Conservation (phyloP, 192 early-diverging fungal species). For the Borealophlyctis nickersoniae region DNA sequence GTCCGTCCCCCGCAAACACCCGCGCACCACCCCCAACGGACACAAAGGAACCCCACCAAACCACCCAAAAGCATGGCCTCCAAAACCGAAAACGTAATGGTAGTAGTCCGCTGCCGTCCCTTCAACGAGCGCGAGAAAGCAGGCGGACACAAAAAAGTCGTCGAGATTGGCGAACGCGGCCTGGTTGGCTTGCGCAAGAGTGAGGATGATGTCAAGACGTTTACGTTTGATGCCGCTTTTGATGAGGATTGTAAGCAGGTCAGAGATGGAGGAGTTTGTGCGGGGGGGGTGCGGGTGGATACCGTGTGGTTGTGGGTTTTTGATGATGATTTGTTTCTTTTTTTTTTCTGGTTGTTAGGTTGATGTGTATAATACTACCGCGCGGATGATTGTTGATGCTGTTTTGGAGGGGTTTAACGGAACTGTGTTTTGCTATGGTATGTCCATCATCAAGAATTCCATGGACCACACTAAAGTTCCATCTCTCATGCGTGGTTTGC, state of each 20-base stretch:
- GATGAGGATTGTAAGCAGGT: conserved; percentile 54
- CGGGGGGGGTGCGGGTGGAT: too few relatives aligned
- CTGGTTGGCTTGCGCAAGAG: conserved; percentile 41
- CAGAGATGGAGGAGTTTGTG: too few relatives aligned
- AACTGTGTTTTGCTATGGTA: conserved; percentile 62
- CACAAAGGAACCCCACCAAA: too few relatives aligned
- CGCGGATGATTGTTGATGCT: conserved; percentile 54
- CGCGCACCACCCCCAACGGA: too few relatives aligned
- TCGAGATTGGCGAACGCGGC: conserved; percentile 36
- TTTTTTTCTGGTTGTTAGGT: conserved; percentile 24
- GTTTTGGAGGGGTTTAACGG: conserved; percentile 62
- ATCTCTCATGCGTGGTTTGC: neutral
- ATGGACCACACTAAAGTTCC: neutral
- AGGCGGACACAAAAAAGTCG: conserved; percentile 48
- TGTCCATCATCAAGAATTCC: too few relatives aligned
- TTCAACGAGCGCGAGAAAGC: conserved; percentile 55
- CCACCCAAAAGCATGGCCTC: too few relatives aligned
- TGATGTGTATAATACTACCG: conserved; percentile 60
- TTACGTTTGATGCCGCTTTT: conserved; percentile 61
- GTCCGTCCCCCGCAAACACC: too few relatives aligned
- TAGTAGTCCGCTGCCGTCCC: conserved; percentile 56
- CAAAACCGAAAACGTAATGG: conserved; percentile 31
- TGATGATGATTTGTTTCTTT: conserved; percentile 17
- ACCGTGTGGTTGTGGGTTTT: conserved; percentile 11
- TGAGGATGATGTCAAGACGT: conserved; percentile 47